Base-by-base conservation (phyloP, 305 asterid genomes). In the Fraxinus sp. region DNA sequence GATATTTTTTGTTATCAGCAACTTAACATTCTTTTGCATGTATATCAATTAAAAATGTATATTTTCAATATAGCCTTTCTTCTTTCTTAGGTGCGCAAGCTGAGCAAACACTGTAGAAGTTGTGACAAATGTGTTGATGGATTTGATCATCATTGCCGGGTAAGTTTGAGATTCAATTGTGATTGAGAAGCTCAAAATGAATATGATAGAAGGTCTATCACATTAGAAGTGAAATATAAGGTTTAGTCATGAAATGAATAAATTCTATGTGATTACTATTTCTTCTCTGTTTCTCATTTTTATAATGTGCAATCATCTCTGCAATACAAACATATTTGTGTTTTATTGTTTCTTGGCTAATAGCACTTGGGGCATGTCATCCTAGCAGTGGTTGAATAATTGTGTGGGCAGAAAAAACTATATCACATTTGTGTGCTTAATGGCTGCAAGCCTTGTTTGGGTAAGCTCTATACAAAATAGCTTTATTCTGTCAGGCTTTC, bases 81-180 rank as follows among this genome's bases (percentile, higher is more conserved):
- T 80, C 83, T 81, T 85, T 83, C 84, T 81, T 76, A 95, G 99
- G 99, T 95, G 86, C 92, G 91, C 22, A 94, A 93, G 87, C 88
- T 92, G 88, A 95, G 99, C 87, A 95, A 95, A 86, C 99, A 95
- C 55, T 95, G 99, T 93, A 88, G 98, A 88, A 95, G 99, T 87
- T 95, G 99, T 85, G 97, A 95, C 88, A 95, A 95, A 88, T 95
- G 99, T 89, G 99, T 95, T 73, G 99, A 95, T 32, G 99, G 98
- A 83, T 95, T 95, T 78, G 99, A 95, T 91, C 99, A 95, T 90
- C 99, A 95, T 87, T 95, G 99, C 82, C 95, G 99, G 89, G 39
- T 35, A 35, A 5, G 39, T 35, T 35, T 35, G 39, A 35, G 39
- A 35, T 35, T 35, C 39, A 35, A 35, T 35, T 35, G 39, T 35